These are phyloP conservation scores for Rhodosorus marinus DNA, from an alignment of 23 red algal genomes.

Conservation along the genomic window DNA sequence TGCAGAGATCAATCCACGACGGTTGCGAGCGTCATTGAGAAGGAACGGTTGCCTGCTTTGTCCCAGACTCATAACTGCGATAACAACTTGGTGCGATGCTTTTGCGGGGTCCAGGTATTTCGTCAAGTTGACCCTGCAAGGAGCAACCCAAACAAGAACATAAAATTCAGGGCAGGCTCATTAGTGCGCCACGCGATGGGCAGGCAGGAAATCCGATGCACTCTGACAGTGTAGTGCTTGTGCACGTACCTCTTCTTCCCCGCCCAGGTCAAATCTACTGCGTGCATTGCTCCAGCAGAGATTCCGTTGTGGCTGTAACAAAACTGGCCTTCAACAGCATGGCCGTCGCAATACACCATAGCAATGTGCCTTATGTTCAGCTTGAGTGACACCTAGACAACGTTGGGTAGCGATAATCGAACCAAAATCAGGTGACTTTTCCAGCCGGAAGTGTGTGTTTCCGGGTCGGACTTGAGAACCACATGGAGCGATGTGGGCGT, in stretches of 20 bases:
- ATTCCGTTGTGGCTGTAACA: slow-evolving; percentile 61
- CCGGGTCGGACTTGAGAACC: too few relatives aligned
- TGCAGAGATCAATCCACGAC: slow-evolving; percentile 54
- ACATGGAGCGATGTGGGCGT: too few relatives aligned
- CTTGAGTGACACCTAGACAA: slow-evolving; percentile 10
- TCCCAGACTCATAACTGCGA: slow-evolving; percentile 50
- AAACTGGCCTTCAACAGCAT: slow-evolving; percentile 37
- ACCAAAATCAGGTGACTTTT: too few relatives aligned
- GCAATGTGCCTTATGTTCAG: slow-evolving; percentile 61
- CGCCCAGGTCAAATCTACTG: slow-evolving; percentile 41
- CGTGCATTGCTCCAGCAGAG: slow-evolving; percentile 69
- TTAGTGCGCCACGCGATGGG: too few relatives aligned
- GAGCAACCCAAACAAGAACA: not conserved
- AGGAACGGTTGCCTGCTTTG: slow-evolving; percentile 64
- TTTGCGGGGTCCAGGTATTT: not conserved
- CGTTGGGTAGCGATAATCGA: too few relatives aligned
- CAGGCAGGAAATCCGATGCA: not conserved
- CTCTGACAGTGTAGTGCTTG: not conserved
- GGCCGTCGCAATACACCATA: slow-evolving; percentile 61
- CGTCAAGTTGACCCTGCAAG: not conserved
- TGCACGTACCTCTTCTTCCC: slow-evolving; percentile 54
- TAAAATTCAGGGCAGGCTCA: slow-evolving; percentile 18
- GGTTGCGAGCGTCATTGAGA: slow-evolving; percentile 72
- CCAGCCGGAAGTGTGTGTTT: too few relatives aligned
- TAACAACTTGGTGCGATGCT: slow-evolving; percentile 52